Percentiles rank a stretch among this genome's conserved stretches.
Conservation (phyloP, 179 eudicot genomes). For the Silene noctiflora region DNA sequence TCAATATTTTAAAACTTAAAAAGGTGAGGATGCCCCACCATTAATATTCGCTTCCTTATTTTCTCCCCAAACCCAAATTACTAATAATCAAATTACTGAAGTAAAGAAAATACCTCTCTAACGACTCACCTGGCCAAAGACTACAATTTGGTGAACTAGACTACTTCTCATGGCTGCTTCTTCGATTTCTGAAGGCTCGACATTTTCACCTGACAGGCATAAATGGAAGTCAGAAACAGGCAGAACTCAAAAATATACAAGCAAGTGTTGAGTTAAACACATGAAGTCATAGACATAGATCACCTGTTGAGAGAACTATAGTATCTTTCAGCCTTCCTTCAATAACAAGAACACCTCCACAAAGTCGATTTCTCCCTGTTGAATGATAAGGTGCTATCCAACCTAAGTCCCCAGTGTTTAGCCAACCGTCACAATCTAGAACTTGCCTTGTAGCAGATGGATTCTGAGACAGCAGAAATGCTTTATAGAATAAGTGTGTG, state of each 20-base stretch:
- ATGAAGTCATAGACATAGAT: background rate
- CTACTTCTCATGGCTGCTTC: conserved; percentile 87
- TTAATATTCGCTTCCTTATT: too few relatives aligned
- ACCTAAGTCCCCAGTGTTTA: conserved; percentile 86
- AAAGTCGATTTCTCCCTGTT: conserved; percentile 68
- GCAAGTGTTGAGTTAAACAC: background rate
- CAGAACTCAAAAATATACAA: background rate
- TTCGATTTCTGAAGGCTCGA: conserved; percentile 90
- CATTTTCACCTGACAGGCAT: conserved; percentile 71
- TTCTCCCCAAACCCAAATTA: background rate
- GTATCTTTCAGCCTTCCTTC: conserved; percentile 99
- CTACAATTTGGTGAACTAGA: conserved; percentile 79
- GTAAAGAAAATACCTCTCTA: conserved; percentile 27
- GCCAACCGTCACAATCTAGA: conserved; percentile 78
- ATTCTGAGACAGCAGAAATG: conserved; percentile 45
- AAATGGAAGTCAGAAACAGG: conserved; percentile 11
- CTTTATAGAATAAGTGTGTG: background rate
- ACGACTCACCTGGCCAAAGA: conserved; percentile 75
- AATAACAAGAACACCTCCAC: conserved; percentile 80
- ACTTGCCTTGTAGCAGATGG: conserved; percentile 57
- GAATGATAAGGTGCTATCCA: conserved; percentile 89
- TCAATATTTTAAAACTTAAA: background rate
- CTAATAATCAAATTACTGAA: background rate
- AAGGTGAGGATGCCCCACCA: too few relatives aligned
- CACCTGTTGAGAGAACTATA: conserved; percentile 92